Percentiles rank a stretch among this genome's conserved stretches.
These are phyloP conservation scores for Fusarium armeniacum DNA, from an alignment of 2,329 filamentous ascomycete species.

Conservation along the genomic window DNA sequence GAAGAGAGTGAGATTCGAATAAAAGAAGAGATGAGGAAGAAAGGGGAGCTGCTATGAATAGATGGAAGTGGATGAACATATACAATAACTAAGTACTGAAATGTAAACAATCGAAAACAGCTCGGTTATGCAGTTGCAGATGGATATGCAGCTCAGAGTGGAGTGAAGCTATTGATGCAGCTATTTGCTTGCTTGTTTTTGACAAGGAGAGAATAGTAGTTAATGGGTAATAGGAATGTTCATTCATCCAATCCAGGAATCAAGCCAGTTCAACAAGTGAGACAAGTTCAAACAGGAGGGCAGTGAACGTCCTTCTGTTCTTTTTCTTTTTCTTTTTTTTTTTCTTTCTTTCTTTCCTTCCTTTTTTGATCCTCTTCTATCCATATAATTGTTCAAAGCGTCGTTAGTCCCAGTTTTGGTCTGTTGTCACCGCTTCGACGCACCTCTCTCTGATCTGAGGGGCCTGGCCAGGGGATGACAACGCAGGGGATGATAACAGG, in stretches of 20 bases:
- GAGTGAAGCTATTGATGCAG: slow-evolving; percentile 36
- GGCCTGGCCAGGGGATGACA: slow-evolving; percentile 39
- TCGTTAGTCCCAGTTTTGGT: slow-evolving; percentile 27
- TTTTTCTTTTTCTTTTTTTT: neutral
- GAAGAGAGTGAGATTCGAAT: slow-evolving; percentile 7
- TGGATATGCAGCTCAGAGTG: slow-evolving; percentile 34
- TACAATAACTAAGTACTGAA: neutral
- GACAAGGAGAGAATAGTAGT: slow-evolving; percentile 15
- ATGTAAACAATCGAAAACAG: slow-evolving; percentile 21
- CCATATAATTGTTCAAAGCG: slow-evolving; percentile 1
- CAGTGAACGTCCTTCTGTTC: slow-evolving; percentile 25
- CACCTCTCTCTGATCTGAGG: slow-evolving; percentile 31
- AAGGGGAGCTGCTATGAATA: slow-evolving; percentile 14
- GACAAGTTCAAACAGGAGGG: slow-evolving; percentile 5
- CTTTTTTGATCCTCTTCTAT: slow-evolving; percentile 20
- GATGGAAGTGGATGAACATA: slow-evolving; percentile 23
- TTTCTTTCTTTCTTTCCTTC: slow-evolving; percentile 4
- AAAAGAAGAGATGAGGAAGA: slow-evolving; percentile 13
- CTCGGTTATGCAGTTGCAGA: slow-evolving; percentile 16
- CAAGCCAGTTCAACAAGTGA: neutral
- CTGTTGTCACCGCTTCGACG: slow-evolving; percentile 46
- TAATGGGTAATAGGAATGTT: neutral
- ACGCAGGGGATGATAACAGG: slow-evolving; percentile 41
- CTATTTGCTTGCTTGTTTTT: slow-evolving; percentile 21
- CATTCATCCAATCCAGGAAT: neutral